Evolutionary conservation across 2,329 filamentous ascomycete species (phyloP).

Genomic region (Cadophora sp.): DNA sequence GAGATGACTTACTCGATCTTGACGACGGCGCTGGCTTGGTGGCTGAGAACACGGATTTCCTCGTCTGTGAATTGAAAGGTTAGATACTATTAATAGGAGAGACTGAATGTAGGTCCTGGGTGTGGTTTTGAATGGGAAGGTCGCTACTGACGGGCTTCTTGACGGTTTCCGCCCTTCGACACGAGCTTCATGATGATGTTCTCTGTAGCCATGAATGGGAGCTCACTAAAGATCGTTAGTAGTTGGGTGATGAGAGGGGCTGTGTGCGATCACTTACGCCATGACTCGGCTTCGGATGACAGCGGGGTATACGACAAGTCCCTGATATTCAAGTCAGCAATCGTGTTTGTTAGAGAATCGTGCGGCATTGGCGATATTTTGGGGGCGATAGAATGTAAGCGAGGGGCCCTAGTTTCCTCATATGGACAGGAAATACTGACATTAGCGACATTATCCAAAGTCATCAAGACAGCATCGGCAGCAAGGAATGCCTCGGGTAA

Average conservation of each 20-base stretch:
- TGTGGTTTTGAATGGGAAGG: neutral
- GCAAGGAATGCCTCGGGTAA: slow-evolving; percentile 73
- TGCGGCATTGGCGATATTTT: too few relatives aligned
- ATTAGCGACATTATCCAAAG: slow-evolving; percentile 74
- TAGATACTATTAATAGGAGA: too few relatives aligned
- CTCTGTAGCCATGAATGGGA: slow-evolving; percentile 85
- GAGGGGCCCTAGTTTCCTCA: too few relatives aligned
- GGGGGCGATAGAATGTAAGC: too few relatives aligned
- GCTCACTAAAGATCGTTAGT: slow-evolving; percentile 54
- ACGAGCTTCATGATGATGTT: slow-evolving; percentile 81
- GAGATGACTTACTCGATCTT: slow-evolving; percentile 62
- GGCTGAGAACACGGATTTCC: slow-evolving; percentile 81
- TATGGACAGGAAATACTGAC: slow-evolving; percentile 1
- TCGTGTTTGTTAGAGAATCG: neutral
- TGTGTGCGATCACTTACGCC: slow-evolving; percentile 45
- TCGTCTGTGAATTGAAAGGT: slow-evolving; percentile 52
- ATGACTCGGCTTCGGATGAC: slow-evolving; percentile 72
- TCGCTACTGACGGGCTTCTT: slow-evolving; percentile 71
- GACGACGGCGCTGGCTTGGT: slow-evolving; percentile 76
- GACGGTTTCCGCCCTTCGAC: slow-evolving; percentile 72
- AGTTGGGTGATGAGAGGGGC: too few relatives aligned
- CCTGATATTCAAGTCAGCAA: slow-evolving; percentile 8
- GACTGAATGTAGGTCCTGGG: too few relatives aligned
- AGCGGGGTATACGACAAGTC: slow-evolving; percentile 73
- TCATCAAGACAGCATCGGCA: slow-evolving; percentile 71